Percentiles rank a stretch among this genome's conserved stretches.
These are phyloP conservation scores for Lathyrus sativus DNA, from an alignment of 306 rosid genomes.

Conservation along the genomic window DNA sequence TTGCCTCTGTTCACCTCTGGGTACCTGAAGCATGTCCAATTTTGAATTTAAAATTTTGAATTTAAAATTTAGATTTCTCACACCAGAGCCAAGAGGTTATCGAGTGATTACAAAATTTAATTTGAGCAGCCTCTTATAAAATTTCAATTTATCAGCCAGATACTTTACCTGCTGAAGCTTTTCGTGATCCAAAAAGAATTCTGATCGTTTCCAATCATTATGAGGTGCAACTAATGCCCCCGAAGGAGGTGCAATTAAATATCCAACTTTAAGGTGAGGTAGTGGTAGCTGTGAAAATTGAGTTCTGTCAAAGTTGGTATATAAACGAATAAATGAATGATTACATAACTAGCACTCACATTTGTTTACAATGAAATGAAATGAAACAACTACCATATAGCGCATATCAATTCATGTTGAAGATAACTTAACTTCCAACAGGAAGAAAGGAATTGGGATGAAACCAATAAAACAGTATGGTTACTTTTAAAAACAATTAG, in stretches of 20 bases:
- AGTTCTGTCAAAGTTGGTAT: conserved; percentile 38
- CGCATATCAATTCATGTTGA: conserved; percentile 34
- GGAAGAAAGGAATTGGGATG: conserved; percentile 29
- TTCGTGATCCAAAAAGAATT: conserved; percentile 81
- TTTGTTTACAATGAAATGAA: conserved; percentile 29
- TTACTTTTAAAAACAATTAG: conserved; percentile 19
- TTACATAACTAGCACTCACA: conserved; percentile 34
- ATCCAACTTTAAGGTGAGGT: conserved; percentile 89
- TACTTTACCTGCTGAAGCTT: conserved; percentile 80
- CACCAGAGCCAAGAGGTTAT: conserved; percentile 22
- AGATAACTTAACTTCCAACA: conserved; percentile 24
- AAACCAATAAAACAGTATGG: conserved; percentile 18
- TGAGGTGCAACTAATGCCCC: conserved; percentile 85
- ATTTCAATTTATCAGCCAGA: conserved; percentile 28
- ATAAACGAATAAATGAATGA: conserved; percentile 26
- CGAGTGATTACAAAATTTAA: conserved; percentile 24
- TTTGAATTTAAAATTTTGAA: conserved; percentile 23
- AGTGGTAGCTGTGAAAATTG: conserved; percentile 78
- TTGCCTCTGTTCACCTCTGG: conserved; percentile 62
- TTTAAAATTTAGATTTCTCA: conserved; percentile 24
- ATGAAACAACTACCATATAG: conserved; percentile 13
- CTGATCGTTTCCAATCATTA: conserved; percentile 93
- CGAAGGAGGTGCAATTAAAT: conserved; percentile 87
- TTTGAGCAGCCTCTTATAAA: conserved; percentile 21
- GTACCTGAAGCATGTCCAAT: conserved; percentile 45